Conservation (phyloP, 1,284 basidiomycete species). For the Trichosporon coremiiforme region DNA sequence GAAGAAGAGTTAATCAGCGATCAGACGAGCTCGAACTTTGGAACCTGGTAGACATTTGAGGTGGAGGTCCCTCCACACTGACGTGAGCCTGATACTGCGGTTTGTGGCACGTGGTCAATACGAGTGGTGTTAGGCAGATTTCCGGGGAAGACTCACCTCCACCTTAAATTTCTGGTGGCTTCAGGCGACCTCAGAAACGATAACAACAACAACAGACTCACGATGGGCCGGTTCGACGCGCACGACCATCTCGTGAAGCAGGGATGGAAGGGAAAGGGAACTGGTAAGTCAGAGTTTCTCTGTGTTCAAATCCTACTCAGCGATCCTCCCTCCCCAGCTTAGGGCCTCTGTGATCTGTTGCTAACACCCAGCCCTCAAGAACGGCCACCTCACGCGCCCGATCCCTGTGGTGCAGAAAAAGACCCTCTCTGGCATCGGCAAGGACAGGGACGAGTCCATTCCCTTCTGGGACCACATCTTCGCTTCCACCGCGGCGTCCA, state of each 20-base stretch:
- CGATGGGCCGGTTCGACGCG: conserved; percentile 68
- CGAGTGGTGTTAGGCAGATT: conserved; percentile 10
- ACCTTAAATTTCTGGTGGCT: conserved; percentile 16
- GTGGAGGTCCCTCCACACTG: conserved; percentile 28
- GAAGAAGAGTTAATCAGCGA: not conserved
- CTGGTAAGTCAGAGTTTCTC: no score
- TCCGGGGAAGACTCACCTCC: not conserved
- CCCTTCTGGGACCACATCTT: conserved; percentile 95
- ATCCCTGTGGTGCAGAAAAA: conserved; percentile 80
- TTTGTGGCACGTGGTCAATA: not conserved
- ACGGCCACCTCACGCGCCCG: conserved; percentile 62
- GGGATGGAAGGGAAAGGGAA: conserved; percentile 84
- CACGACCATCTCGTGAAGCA: conserved; percentile 75
- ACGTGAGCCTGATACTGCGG: not conserved
- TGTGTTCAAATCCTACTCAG: no score
- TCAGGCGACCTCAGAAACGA: not conserved
- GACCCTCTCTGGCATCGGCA: conserved; percentile 77
- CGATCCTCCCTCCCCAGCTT: no score
- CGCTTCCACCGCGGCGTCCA: conserved; percentile 71
- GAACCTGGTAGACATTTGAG: conserved; percentile 8
- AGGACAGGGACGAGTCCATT: conserved; percentile 87
- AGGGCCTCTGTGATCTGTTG: no score
- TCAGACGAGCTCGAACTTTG: not conserved
- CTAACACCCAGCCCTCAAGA: conserved; percentile 49
- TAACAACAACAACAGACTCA: conserved; percentile 8